phyloP scores from a whole-genome alignment of 805 yeast species.

The Kluyveromyces siamensis region DNA sequence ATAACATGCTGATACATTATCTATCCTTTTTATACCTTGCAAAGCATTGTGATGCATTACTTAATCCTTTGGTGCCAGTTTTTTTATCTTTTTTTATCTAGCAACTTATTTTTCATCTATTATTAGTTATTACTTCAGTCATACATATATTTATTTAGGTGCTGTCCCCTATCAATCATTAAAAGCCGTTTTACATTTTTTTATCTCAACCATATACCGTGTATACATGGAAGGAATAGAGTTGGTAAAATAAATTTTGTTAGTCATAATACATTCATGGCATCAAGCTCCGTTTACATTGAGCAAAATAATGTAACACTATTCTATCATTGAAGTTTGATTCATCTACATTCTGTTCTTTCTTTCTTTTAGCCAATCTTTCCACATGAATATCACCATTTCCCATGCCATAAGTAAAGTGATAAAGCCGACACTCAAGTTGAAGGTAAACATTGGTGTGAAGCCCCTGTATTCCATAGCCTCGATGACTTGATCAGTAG shows the following conservation, averaged over 20 bases:
- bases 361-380: conserved; percentile 37
- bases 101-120: too few relatives aligned
- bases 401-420: conserved; percentile 85
- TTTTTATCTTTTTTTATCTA: too few relatives aligned
- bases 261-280: background rate
- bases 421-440: conserved; percentile 71
- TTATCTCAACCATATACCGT: background rate
- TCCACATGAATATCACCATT: conserved; percentile 58
- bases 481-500: conserved; percentile 76
- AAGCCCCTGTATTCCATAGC: conserved; percentile 77
- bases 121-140: too few relatives aligned
- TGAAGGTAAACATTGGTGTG: conserved; percentile 85
- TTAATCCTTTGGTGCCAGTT: too few relatives aligned
- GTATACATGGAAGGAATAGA: background rate
- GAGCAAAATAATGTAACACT: background rate
- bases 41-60: too few relatives aligned
- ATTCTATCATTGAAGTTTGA: background rate
- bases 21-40: too few relatives aligned
- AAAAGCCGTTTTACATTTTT: background rate
- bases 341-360: conserved; percentile 10
- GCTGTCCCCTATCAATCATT: background rate
- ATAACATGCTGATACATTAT: too few relatives aligned
- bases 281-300: background rate
- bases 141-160: too few relatives aligned
- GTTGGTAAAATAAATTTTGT: background rate